Evolutionary conservation across 2,329 filamentous ascomycete genomes (phyloP), one percentile per base, ranked within the genome.

Genomic region (Arthrinium puccinioides): DNA sequence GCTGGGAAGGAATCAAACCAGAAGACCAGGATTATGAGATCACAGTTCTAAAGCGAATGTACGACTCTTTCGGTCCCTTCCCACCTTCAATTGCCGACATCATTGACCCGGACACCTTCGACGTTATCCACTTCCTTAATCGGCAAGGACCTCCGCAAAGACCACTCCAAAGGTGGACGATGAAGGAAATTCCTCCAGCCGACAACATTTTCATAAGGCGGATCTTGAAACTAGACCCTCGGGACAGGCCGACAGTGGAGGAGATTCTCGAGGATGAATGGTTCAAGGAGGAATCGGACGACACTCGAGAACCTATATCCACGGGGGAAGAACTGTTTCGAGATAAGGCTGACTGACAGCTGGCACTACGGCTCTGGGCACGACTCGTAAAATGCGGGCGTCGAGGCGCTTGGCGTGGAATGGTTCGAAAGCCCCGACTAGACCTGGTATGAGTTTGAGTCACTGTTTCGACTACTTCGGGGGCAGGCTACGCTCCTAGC

Each of bases 161-260:
- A 34, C 51, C 48, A 14, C 53, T 55, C 25, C 21, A 37, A 26
- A 19, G 37, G 18, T 42, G 42, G 20, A 32, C 36, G n/a, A 37
- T 33, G 19, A 40, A 40, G 31, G 48, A 53, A 34, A 23, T 56
- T 21, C 38, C 41, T n/a, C 43, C 35, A 16, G 49, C 44, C 21
- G 48, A 53, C 19, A 50, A 41, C 24, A 33, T 42, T 21, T 54
- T 56, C 38, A 42, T 53, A 9, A 33, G 44, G 27, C 47, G 42
- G 20, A 46, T 52, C 39, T 47, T 55, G 43, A 51, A 54, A 44
- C 32, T 54, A 31, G 52, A 53, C 29, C 49, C 47, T 23, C 44
- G 50, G 10, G 50, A 53, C 37, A 42, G 52, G 36, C 53, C 52
- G 15, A 52, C 48, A 14, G 43, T 48, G 10, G 44, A 50, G 30